phyloP scores from a whole-genome alignment of 1,284 basidiomycete genomes.

The Malassezia equina region DNA sequence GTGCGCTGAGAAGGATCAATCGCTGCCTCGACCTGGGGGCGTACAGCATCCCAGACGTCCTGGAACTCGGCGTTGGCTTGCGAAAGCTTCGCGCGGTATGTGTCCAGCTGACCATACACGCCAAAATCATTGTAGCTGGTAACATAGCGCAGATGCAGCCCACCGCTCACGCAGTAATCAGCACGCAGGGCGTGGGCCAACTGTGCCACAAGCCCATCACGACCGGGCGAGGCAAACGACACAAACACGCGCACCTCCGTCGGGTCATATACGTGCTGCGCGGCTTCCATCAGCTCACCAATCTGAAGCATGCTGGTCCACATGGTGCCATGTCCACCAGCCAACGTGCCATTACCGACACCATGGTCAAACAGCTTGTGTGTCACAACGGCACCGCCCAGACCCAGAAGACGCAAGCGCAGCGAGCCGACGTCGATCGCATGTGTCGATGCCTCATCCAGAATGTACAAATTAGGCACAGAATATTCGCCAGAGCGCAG shows the following conservation, averaged over 20 bases:
- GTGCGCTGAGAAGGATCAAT: conserved; percentile 83
- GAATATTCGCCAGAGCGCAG: conserved; percentile 71
- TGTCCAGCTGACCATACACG: conserved; percentile 78
- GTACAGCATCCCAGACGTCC: conserved; percentile 87
- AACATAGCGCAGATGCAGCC: conserved; percentile 93
- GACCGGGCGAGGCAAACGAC: conserved; percentile 81
- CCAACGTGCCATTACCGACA: conserved; percentile 85
- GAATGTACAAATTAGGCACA: conserved; percentile 65
- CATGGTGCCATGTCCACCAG: conserved; percentile 94
- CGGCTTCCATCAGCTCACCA: conserved; percentile 92
- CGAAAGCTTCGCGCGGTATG: conserved; percentile 71
- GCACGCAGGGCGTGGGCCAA: conserved; percentile 82
- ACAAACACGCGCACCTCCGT: conserved; percentile 87
- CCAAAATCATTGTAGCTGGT: conserved; percentile 95
- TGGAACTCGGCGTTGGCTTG: conserved; percentile 72
- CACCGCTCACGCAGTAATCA: conserved; percentile 85
- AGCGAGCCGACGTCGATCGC: conserved; percentile 83
- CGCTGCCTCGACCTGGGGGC: conserved; percentile 77
- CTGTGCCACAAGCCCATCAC: conserved; percentile 84
- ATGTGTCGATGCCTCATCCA: conserved; percentile 88
- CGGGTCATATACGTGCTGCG: conserved; percentile 75
- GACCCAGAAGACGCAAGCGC: conserved; percentile 79
- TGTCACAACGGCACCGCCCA: conserved; percentile 87
- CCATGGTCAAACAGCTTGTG: conserved; percentile 98
- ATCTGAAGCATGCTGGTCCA: conserved; percentile 97